Base-by-base conservation (phyloP, 108 stramenopile genomes). In the Fragilaria crotonensis region DNA sequence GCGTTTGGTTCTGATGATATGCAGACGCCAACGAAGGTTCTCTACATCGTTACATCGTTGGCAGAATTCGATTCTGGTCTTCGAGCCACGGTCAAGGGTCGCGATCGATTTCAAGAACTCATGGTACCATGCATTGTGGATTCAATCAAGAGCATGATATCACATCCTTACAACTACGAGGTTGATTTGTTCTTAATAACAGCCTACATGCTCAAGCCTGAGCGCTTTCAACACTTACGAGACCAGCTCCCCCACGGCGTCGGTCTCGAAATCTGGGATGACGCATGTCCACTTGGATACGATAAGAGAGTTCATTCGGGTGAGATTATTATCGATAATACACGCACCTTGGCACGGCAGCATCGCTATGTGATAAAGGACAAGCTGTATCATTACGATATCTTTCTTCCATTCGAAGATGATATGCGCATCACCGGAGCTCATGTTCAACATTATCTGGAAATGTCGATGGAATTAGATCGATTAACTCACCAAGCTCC, bases 241-340 rank as follows among this genome's bases (percentile, higher is more conserved):
- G 55, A 79, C n/a, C 52, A 60, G 30, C 48, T 90, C 41, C 89
- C 89, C 0, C n/a, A 41, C 0, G 62, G 63, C 0, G 89, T 90
- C 0, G 85, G 89, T 4, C 67, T 87, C 14, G 66, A 87, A 62
- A 63, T 87, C 4, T 90, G 89, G 89, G 81, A 83, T 41, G 69
- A 85, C 58, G 89, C 89, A 33, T 64, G 65, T 21, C 86, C 86
- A 0, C 46, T 77, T 3, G 75, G 67, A 19, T 84, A 87, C 49
- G 77, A 74, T 11, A 29, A 75, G 25, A 66, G 59, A 30, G 31
- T 22, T 25, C 61, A 62, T 58, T 20, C n/a, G 25, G 22, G 45
- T 11, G 30, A 60, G 3, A 3, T 3, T 21, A 33, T 54, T 2
- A 48, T 61, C n/a, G 33, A 47, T 27, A 60, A 57, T 31, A 71